Evolutionary conservation across 352 stramenopile genomes (phyloP).

Genomic region (Phytopythium sindhum): DNA sequence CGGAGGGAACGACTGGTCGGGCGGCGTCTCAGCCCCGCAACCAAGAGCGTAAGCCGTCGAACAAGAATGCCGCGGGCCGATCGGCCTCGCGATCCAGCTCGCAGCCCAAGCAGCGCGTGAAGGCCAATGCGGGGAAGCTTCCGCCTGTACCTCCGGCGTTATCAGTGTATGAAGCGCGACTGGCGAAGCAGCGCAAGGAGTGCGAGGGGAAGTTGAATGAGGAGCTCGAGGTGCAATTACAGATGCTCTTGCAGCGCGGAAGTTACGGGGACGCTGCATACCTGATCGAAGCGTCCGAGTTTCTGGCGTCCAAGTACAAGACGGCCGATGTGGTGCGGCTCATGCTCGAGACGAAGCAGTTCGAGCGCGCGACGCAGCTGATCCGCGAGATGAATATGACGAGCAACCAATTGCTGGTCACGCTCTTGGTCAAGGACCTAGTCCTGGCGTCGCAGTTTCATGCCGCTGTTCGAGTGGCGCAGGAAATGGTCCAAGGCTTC

Average conservation of each 20-base stretch:
- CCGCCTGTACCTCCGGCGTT: slow-evolving; percentile 4
- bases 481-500: slow-evolving; percentile 80
- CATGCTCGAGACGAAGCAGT: slow-evolving; percentile 57
- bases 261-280: slow-evolving; percentile 65
- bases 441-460: slow-evolving; percentile 65
- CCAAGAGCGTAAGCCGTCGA: slow-evolving; percentile 5
- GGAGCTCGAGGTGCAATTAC: slow-evolving; percentile 51
- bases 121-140: slow-evolving; percentile 17
- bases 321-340: slow-evolving; percentile 75
- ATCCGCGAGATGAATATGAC: slow-evolving; percentile 76
- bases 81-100: slow-evolving; percentile 32
- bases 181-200: slow-evolving; percentile 32
- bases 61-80: slow-evolving; percentile 8
- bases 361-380: slow-evolving; percentile 62
- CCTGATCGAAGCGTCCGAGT: slow-evolving; percentile 48
- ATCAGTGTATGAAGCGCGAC: slow-evolving; percentile 24
- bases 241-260: slow-evolving; percentile 41
- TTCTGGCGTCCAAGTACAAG: slow-evolving; percentile 68
- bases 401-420: slow-evolving; percentile 71
- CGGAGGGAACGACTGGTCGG: background rate
- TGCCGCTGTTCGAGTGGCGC: slow-evolving; percentile 62
- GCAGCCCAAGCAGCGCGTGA: slow-evolving; percentile 47
- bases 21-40: slow-evolving; percentile 9
- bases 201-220: slow-evolving; percentile 32
- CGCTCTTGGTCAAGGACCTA: slow-evolving; percentile 78